A percentile compares a stretch with the other conserved stretches of the same genome.
Evolutionary conservation across 1,284 basidiomycete genomes (phyloP).

Genomic region (Inonotus hispidus): DNA sequence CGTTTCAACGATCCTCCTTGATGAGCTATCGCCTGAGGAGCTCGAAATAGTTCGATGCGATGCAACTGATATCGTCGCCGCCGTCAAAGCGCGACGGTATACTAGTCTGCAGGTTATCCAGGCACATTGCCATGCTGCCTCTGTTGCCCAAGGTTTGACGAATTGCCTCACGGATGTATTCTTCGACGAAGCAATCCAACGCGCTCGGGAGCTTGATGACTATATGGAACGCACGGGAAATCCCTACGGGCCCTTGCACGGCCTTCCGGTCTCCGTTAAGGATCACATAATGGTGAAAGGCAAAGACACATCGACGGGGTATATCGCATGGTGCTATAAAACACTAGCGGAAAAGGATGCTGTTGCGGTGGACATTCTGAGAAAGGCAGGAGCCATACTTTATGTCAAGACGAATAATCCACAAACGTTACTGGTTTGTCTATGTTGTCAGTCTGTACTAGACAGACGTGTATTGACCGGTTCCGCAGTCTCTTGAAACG

Average conservation of each 20-base stretch:
- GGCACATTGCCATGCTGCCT: constrained; percentile 33
- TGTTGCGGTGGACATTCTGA: constrained; percentile 41
- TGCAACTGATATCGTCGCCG: constrained; percentile 30
- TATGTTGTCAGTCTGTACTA: not conserved
- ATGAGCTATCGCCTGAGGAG: constrained; percentile 30
- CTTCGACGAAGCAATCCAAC: constrained; percentile 44
- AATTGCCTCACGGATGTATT: constrained; percentile 58
- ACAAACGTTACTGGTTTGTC: constrained; percentile 43
- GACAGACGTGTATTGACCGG: constrained; percentile 20
- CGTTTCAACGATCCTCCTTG: constrained; percentile 28
- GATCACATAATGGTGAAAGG: constrained; percentile 47
- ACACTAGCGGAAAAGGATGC: constrained; percentile 38
- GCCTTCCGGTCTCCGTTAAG: constrained; percentile 52
- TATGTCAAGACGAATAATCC: constrained; percentile 56
- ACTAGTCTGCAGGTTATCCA: constrained; percentile 31
- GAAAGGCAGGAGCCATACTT: constrained; percentile 48
- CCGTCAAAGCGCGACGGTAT: constrained; percentile 28
- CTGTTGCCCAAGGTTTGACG: constrained; percentile 32
- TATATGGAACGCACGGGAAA: constrained; percentile 40
- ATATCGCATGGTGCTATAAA: constrained; percentile 45
- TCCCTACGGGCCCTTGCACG: constrained; percentile 55
- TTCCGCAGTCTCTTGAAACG: constrained; percentile 38
- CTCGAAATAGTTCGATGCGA: constrained; percentile 31
- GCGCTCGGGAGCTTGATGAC: constrained; percentile 47
- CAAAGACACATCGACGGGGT: constrained; percentile 45